These are phyloP conservation scores for Hygrocybe punicea DNA, from an alignment of 768 basidiomycete genomes.

Conservation along the genomic window DNA sequence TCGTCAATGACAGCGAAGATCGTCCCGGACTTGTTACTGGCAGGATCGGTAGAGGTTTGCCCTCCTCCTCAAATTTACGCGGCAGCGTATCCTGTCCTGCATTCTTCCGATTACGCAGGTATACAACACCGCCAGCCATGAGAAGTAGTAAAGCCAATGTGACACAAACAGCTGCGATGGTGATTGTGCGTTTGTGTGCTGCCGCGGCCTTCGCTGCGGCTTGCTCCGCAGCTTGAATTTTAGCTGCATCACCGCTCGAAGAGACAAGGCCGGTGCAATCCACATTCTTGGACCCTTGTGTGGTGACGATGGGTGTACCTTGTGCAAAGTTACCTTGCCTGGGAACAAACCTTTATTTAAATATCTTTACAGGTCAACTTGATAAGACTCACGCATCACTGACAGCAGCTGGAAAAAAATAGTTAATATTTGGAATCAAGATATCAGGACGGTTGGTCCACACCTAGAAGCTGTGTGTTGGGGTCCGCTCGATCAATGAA, in stretches of 20 bases:
- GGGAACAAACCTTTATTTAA: background rate
- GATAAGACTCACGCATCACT: conserved; percentile 41
- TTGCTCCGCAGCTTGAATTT: conserved; percentile 15
- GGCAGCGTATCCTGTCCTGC: conserved; percentile 8
- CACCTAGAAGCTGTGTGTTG: conserved; percentile 40
- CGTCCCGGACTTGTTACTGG: background rate
- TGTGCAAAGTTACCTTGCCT: conserved; percentile 34
- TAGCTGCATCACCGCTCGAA: conserved; percentile 19
- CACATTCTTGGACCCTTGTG: conserved; percentile 28
- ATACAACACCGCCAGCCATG: conserved; percentile 17
- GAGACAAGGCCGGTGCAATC: conserved; percentile 30
- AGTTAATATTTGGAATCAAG: background rate
- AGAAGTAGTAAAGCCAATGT: conserved; percentile 30
- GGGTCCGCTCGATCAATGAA: conserved; percentile 44
- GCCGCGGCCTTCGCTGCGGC: conserved; percentile 11
- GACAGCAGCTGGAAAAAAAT: conserved; percentile 33
- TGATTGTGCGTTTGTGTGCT: conserved; percentile 18
- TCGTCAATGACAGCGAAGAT: background rate
- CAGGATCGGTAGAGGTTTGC: background rate
- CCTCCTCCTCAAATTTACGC: conserved; percentile 10
- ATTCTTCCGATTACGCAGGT: conserved; percentile 13
- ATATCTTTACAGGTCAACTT: background rate
- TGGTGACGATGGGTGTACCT: conserved; percentile 21
- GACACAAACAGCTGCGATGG: conserved; percentile 31
- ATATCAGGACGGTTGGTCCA: conserved; percentile 6